A percentile compares a stretch with the other conserved stretches of the same genome.
These are phyloP conservation scores for Leccinum sublutescens DNA, from an alignment of 768 basidiomycete genomes.

Conservation along the genomic window DNA sequence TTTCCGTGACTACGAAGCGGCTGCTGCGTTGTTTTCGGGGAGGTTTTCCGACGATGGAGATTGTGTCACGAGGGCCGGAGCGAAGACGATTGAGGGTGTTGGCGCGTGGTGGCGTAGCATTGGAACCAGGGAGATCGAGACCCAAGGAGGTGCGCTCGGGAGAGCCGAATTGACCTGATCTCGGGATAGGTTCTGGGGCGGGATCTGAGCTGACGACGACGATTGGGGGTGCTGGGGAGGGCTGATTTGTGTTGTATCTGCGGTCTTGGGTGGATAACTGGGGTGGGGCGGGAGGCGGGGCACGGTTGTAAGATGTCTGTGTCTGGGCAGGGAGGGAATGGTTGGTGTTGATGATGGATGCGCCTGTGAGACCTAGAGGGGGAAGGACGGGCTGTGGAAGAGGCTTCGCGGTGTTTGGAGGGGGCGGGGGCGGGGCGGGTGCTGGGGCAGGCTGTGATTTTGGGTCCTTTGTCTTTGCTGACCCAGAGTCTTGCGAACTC, in stretches of 20 bases:
- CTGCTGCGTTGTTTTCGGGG: constrained; percentile 97
- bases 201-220: constrained; percentile 82
- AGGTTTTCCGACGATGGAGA: constrained; percentile 93
- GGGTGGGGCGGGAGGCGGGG: constrained; percentile 40
- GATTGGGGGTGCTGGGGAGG: constrained; percentile 70
- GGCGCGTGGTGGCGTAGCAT: constrained; percentile 61
- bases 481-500: constrained; percentile 61
- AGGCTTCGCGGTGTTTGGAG: constrained; percentile 64
- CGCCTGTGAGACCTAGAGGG: constrained; percentile 35
- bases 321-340: constrained; percentile 43
- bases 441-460: constrained; percentile 44
- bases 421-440: constrained; percentile 54
- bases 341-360: constrained; percentile 36
- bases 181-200: constrained; percentile 45
- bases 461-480: constrained; percentile 67
- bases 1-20: constrained; percentile 93
- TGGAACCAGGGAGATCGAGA: constrained; percentile 44
- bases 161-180: constrained; percentile 40
- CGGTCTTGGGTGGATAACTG: constrained; percentile 53
- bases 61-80: constrained; percentile 90
- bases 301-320: constrained; percentile 41
- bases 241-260: constrained; percentile 43
- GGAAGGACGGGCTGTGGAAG: constrained; percentile 52
- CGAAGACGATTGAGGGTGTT: constrained; percentile 73
- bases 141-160: constrained; percentile 49